A percentile compares a stretch with the other conserved stretches of the same genome.
phyloP scores from a whole-genome alignment of 2,329 filamentous ascomycete species.

The Leptographium wingfieldii region DNA sequence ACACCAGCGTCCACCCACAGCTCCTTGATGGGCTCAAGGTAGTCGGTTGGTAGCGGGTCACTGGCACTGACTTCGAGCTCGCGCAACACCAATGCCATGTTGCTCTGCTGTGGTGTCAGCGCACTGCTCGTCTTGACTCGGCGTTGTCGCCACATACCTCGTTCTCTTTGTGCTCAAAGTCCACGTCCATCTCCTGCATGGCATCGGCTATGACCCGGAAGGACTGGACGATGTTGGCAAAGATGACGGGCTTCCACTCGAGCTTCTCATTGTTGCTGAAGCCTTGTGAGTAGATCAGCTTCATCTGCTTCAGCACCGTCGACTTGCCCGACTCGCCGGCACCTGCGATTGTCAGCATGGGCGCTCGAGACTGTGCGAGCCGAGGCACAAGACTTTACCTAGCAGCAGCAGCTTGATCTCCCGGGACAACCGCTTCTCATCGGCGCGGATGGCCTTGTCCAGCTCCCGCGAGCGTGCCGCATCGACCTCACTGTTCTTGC shows the following conservation, averaged over 20 bases:
- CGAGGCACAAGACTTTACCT: slow-evolving; percentile 42
- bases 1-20: slow-evolving; percentile 80
- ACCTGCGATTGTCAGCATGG: slow-evolving; percentile 36
- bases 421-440: slow-evolving; percentile 74
- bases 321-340: slow-evolving; percentile 94
- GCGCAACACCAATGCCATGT: slow-evolving; percentile 63
- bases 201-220: slow-evolving; percentile 84
- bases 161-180: slow-evolving; percentile 67
- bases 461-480: slow-evolving; percentile 58
- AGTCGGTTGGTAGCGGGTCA: slow-evolving; percentile 67
- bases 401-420: slow-evolving; percentile 91
- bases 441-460: slow-evolving; percentile 70
- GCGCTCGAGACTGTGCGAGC: no score
- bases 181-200: slow-evolving; percentile 73
- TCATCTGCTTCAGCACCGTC: slow-evolving; percentile 97
- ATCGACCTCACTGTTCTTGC: slow-evolving; percentile 35
- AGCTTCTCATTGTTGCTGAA: slow-evolving; percentile 83
- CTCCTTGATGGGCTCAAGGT: slow-evolving; percentile 66
- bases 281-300: slow-evolving; percentile 86
- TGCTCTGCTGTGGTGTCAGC: slow-evolving; percentile 39
- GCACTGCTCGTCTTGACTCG: neutral
- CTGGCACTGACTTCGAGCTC: slow-evolving; percentile 75
- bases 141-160: slow-evolving; percentile 43
- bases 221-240: slow-evolving; percentile 85
- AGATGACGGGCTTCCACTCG: slow-evolving; percentile 91